phyloP scores from a whole-genome alignment of 495 filamentous ascomycete species.

The Lasiosphaeria miniovina region DNA sequence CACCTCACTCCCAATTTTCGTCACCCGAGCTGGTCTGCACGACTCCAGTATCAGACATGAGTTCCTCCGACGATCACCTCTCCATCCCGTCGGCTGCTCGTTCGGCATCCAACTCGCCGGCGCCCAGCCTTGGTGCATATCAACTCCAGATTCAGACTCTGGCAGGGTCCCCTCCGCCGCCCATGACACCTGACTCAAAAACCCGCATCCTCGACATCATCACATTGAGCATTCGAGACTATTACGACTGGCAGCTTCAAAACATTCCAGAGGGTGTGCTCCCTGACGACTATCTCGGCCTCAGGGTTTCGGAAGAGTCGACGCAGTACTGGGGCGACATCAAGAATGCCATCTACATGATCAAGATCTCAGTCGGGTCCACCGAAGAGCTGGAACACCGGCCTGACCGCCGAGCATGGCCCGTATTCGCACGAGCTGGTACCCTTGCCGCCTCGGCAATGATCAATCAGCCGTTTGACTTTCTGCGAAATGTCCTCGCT shows the following conservation, averaged over 20 bases:
- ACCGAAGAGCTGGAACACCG: conserved; percentile 14
- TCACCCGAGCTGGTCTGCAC: conserved; percentile 13
- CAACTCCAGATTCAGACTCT: conserved; percentile 23
- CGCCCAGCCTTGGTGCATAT: conserved; percentile 19
- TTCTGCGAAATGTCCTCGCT: conserved; percentile 31
- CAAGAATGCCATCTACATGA: conserved; percentile 32
- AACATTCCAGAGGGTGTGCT: conserved; percentile 27
- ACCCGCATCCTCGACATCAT: conserved; percentile 26
- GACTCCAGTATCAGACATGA: conserved; percentile 19
- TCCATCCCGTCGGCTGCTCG: background rate
- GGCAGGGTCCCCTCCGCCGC: conserved; percentile 20
- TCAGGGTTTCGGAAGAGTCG: conserved; percentile 20
- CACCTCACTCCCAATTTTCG: conserved; percentile 10
- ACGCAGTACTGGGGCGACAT: conserved; percentile 29
- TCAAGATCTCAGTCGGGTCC: conserved; percentile 28
- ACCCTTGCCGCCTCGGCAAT: conserved; percentile 27
- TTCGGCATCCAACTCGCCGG: conserved; percentile 13
- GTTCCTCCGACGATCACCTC: conserved; percentile 15
- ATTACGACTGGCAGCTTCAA: conserved; percentile 32
- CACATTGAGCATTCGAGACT: conserved; percentile 25
- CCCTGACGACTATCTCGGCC: conserved; percentile 29
- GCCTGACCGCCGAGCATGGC: conserved; percentile 25
- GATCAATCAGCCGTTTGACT: conserved; percentile 32
- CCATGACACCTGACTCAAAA: conserved; percentile 18
- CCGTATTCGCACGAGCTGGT: conserved; percentile 27